Percentiles rank a stretch among this genome's conserved stretches.
Conservation (phyloP, 2,329 filamentous ascomycete genomes). For the Cercospora sesami region DNA sequence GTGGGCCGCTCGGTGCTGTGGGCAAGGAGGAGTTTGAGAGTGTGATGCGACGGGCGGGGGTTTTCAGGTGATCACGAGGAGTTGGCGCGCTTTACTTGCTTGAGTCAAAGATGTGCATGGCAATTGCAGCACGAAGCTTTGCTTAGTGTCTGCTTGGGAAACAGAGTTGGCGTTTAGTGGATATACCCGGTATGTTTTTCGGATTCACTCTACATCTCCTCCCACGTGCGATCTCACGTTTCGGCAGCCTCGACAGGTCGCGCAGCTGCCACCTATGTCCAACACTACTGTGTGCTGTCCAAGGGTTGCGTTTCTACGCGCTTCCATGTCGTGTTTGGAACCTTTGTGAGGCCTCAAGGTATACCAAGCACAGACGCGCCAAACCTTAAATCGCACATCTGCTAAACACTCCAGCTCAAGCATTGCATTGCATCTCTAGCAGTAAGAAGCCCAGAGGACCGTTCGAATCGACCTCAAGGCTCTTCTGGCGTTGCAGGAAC, state of each 20-base stretch:
- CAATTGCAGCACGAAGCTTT: background rate
- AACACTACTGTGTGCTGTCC: background rate
- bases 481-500: background rate
- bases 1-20: slow-evolving; percentile 72
- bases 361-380: background rate
- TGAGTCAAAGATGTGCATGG: background rate
- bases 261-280: background rate
- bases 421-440: background rate
- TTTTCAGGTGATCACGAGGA: slow-evolving; percentile 61
- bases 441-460: background rate
- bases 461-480: background rate
- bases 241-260: background rate
- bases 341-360: background rate
- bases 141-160: background rate
- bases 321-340: background rate
- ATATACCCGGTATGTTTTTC: slow-evolving; percentile 10
- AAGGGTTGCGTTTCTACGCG: background rate
- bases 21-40: slow-evolving; percentile 77
- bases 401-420: background rate
- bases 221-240: background rate
- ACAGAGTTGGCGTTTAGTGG: slow-evolving; percentile 6
- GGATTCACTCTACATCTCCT: background rate
- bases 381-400: background rate
- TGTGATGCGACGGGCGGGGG: slow-evolving; percentile 80
- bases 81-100: background rate